Conservation (phyloP, 345 rosid species). For the Firmiana major region DNA sequence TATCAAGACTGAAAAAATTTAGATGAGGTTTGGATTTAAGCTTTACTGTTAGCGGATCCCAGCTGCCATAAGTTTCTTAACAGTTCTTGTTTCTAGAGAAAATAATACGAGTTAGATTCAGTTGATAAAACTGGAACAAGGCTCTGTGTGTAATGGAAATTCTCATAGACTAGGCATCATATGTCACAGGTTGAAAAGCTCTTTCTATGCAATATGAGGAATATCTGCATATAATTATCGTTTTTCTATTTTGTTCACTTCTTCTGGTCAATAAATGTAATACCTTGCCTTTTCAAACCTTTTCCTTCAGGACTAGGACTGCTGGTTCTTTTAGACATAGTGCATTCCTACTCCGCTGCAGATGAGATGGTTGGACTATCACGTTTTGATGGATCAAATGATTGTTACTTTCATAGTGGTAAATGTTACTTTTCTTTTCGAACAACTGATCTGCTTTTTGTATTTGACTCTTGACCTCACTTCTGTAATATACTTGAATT, state of each 20-base stretch:
- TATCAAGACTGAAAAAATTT: not conserved
- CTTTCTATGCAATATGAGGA: not conserved
- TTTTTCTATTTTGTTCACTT: not conserved
- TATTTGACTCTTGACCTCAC: not conserved
- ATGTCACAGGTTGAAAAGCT: not conserved
- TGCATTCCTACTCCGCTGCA: constrained; percentile 94
- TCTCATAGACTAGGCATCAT: not conserved
- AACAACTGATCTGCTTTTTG: not conserved
- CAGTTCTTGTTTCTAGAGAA: not conserved
- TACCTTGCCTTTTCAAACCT: not conserved
- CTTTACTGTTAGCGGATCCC: not conserved
- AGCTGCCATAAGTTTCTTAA: not conserved
- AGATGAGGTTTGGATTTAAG: not conserved
- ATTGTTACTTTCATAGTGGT: constrained; percentile 95
- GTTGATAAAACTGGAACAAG: too few species aligned
- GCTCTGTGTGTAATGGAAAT: not conserved
- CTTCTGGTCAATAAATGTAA: constrained; percentile 1
- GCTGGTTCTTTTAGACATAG: constrained; percentile 82
- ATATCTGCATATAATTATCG: not conserved
- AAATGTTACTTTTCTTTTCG: constrained; percentile 13
- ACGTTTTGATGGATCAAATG: constrained; percentile 90
- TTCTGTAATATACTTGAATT: not conserved
- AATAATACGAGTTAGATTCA: too few species aligned
- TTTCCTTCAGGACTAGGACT: constrained; percentile 65
- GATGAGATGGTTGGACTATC: constrained; percentile 97